Conservation (phyloP, 2,329 filamentous ascomycete species). For the Alternaria sp. region DNA sequence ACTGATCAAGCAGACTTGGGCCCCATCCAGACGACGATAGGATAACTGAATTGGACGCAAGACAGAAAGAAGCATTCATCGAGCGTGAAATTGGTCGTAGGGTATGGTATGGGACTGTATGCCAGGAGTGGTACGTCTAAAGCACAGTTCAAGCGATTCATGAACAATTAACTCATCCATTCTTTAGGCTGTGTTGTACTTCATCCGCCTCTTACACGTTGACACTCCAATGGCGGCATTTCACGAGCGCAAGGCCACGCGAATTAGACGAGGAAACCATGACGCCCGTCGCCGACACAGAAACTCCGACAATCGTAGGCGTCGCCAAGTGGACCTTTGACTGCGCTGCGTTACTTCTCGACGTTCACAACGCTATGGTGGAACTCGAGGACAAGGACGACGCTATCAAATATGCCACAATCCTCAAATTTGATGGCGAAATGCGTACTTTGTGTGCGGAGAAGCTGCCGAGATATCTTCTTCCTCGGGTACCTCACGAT, state of each 20-base stretch:
- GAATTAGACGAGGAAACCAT: slow-evolving; percentile 49
- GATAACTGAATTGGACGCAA: slow-evolving; percentile 18
- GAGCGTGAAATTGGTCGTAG: slow-evolving; percentile 49
- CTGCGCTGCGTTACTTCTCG: slow-evolving; percentile 48
- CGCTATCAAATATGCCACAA: slow-evolving; percentile 48
- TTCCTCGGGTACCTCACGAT: slow-evolving; percentile 37
- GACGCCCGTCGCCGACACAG: slow-evolving; percentile 22
- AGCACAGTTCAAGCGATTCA: neutral
- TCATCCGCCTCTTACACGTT: slow-evolving; percentile 50
- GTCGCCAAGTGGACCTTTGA: slow-evolving; percentile 39
- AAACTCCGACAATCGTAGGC: slow-evolving; percentile 39
- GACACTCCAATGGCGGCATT: slow-evolving; percentile 41
- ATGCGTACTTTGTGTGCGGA: slow-evolving; percentile 45
- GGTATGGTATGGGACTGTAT: slow-evolving; percentile 49
- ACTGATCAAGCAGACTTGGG: slow-evolving; percentile 19
- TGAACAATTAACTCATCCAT: neutral
- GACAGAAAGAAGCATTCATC: slow-evolving; percentile 35
- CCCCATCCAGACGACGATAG: slow-evolving; percentile 36
- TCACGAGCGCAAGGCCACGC: slow-evolving; percentile 41
- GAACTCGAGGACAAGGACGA: slow-evolving; percentile 40
- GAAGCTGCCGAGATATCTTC: slow-evolving; percentile 46
- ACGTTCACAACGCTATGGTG: slow-evolving; percentile 48
- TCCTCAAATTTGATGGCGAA: slow-evolving; percentile 50
- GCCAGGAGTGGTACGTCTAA: slow-evolving; percentile 49
- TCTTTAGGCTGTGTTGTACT: slow-evolving; percentile 43